phyloP scores from a whole-genome alignment of 2,329 filamentous ascomycete genomes.

The Botrytis cinerea region DNA sequence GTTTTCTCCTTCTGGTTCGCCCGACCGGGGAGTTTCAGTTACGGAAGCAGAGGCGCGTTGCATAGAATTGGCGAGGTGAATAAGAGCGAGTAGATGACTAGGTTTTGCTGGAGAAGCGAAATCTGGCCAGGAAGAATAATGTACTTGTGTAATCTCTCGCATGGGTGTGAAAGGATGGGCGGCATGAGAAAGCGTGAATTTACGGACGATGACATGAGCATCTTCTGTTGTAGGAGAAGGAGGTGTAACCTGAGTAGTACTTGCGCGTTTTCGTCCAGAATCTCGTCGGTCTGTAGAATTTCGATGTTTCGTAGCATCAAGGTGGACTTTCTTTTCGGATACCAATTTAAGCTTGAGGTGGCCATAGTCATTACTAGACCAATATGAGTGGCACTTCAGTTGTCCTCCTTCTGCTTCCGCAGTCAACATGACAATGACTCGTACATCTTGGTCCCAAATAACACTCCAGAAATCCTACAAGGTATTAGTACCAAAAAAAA shows the following conservation, averaged over 20 bases:
- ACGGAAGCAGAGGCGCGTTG: constrained; percentile 52
- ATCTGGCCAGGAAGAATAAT: constrained; percentile 96
- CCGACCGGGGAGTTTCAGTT: constrained; percentile 45
- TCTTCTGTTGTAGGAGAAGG: constrained; percentile 51
- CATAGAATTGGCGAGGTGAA: constrained; percentile 84
- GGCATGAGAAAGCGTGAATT: constrained; percentile 79
- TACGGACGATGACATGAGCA: constrained; percentile 80
- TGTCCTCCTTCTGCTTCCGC: constrained; percentile 92
- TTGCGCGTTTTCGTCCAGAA: constrained; percentile 53
- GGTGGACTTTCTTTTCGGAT: constrained; percentile 78
- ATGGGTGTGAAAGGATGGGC: constrained; percentile 80
- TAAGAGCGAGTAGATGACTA: constrained; percentile 78
- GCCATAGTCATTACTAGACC: constrained; percentile 79
- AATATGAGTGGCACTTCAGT: constrained; percentile 93
- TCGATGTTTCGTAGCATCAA: constrained; percentile 61
- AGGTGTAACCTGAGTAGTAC: constrained; percentile 50
- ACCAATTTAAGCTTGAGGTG: constrained; percentile 72
- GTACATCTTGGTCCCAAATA: constrained; percentile 93
- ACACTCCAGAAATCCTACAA: constrained; percentile 93
- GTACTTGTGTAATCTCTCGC: constrained; percentile 89
- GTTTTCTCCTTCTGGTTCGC: constrained; percentile 59
- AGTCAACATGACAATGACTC: constrained; percentile 94
- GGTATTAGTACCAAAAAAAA: constrained; percentile 24
- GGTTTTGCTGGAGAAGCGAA: constrained; percentile 92
- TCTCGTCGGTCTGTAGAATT: constrained; percentile 44